Conservation (phyloP, 805 yeast genomes). For the Komagataella ulmi region DNA sequence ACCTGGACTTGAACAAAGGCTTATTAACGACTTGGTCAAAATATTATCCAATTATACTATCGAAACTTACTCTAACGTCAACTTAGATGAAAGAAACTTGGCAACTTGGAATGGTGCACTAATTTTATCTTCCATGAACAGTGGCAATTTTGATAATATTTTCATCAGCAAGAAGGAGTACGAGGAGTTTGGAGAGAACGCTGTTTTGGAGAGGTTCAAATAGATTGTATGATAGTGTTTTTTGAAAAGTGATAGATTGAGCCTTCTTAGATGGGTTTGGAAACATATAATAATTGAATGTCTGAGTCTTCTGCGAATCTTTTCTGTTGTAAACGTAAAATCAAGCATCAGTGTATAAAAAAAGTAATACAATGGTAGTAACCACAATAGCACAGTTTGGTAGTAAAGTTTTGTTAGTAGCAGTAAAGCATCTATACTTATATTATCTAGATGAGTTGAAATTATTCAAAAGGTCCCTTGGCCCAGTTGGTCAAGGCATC, state of each 20-base stretch:
- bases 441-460: no score
- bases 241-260: no score
- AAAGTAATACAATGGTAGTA: no score
- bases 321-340: no score
- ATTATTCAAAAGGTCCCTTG: slow-evolving; percentile 6
- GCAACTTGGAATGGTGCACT: slow-evolving; percentile 68
- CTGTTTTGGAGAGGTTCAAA: slow-evolving; percentile 29
- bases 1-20: slow-evolving; percentile 41
- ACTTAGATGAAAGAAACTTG: slow-evolving; percentile 36
- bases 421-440: no score
- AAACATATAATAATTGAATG: no score
- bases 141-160: slow-evolving; percentile 43
- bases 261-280: background rate
- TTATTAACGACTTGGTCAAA: slow-evolving; percentile 40
- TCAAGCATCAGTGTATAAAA: no score
- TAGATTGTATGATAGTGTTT: slow-evolving; percentile 6
- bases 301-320: no score
- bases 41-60: slow-evolving; percentile 37
- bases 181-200: slow-evolving; percentile 44
- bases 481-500: slow-evolving; percentile 14
- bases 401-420: no score
- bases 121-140: slow-evolving; percentile 36
- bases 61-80: slow-evolving; percentile 25
- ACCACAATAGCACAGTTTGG: no score
- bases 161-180: slow-evolving; percentile 54